Evolutionary conservation across 192 early-diverging fungal species (phyloP).

Genomic region (Gonapodya sp.): DNA sequence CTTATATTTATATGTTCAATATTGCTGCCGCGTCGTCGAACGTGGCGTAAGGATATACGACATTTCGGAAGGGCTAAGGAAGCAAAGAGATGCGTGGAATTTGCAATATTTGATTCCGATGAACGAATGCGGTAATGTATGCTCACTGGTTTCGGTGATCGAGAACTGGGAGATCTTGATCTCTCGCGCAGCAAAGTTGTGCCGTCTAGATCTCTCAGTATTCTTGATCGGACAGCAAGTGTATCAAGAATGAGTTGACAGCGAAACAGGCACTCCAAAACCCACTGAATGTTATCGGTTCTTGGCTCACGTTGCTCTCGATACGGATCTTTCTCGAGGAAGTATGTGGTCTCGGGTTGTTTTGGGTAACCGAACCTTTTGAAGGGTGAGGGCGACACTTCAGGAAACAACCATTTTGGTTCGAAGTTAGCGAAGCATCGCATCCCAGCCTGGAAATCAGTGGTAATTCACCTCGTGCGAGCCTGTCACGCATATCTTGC

Average conservation of each 20-base stretch:
- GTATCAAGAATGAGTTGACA: neutral
- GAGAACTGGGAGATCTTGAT: neutral
- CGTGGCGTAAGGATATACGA: neutral
- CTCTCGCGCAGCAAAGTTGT: neutral
- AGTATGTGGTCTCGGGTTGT: neutral
- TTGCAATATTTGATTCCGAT: too few species aligned
- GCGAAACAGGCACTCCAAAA: neutral
- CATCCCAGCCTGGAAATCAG: too few species aligned
- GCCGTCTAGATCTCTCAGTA: neutral
- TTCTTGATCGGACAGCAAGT: neutral
- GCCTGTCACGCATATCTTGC: neutral
- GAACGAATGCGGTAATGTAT: too few species aligned
- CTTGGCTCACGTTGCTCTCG: neutral
- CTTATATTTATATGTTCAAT: neutral
- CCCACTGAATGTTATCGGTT: neutral
- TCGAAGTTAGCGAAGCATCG: neutral
- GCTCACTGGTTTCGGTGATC: too few species aligned
- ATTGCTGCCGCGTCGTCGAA: neutral
- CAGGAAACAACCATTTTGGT: neutral
- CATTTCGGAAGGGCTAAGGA: neutral
- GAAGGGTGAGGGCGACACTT: neutral
- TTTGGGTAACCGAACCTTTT: neutral
- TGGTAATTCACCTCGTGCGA: neutral
- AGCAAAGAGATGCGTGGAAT: too few species aligned
- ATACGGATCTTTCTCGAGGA: neutral